Conservation (phyloP, 306 rosid species). For the Albizia julibrissin region DNA sequence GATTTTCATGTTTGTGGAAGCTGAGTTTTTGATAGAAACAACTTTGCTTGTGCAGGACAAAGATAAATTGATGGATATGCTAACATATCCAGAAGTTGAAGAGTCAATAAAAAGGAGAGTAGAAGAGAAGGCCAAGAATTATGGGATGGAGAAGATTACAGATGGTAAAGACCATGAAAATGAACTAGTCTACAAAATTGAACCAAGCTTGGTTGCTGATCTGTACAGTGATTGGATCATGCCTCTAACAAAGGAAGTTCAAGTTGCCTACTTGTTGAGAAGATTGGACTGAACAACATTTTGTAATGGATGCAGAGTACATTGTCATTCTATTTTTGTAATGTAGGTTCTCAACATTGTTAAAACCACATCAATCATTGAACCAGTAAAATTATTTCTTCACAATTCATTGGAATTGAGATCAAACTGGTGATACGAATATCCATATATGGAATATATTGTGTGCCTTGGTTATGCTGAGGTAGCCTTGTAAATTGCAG, state of each 20-base stretch:
- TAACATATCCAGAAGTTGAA: constrained; percentile 78
- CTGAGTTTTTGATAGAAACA: constrained; percentile 16
- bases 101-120: constrained; percentile 73
- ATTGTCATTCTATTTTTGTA: neutral
- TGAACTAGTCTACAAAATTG: constrained; percentile 71
- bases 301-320: constrained; percentile 13
- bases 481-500: neutral
- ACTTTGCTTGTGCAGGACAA: constrained; percentile 59
- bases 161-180: constrained; percentile 44
- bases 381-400: neutral
- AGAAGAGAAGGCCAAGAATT: constrained; percentile 71
- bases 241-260: constrained; percentile 97
- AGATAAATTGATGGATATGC: constrained; percentile 69
- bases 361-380: neutral
- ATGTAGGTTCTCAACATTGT: neutral
- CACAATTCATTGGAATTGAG: neutral
- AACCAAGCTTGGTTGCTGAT: constrained; percentile 79
- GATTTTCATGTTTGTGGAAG: constrained; percentile 16
- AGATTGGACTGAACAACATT: constrained; percentile 64
- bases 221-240: constrained; percentile 91
- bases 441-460: too few relatives aligned
- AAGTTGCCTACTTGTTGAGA: constrained; percentile 81
- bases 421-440: neutral
- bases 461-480: neutral
- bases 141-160: constrained; percentile 70